Evolutionary conservation across 2,329 filamentous ascomycete species (phyloP), one percentile per base, ranked within the genome.

Genomic region (Lecanicillium sp.): DNA sequence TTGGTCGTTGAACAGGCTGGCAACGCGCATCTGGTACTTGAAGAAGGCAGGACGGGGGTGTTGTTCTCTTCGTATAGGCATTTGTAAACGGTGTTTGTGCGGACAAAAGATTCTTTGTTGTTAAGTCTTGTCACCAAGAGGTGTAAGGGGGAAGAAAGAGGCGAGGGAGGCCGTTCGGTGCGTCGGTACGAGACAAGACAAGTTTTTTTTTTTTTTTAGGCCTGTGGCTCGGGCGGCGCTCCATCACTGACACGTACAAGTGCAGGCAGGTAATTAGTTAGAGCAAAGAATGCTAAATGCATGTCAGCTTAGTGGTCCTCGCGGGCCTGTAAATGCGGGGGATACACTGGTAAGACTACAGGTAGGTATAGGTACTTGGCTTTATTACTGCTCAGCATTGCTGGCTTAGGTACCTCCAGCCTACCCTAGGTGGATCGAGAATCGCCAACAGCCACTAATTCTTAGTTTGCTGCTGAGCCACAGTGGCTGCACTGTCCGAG

Each of bases 21-120:
- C 68, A 61, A 70, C 62, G 65, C 73, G 75, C 77, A 81, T 81
- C 74, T 79, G 76, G 73, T 68, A 70, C 61, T 69, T 70, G 66
- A 75, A 74, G 60, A 73, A 73, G 58, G 71, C 72, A 56, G 71
- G 57, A 58, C 55, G 66, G 57, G 70, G 68, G 63, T 68, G 61
- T 58, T 58, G 61, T 54, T 67, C 63, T 60, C 66, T 67, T 69
- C 71, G 68, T 69, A 68, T 73, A 78, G 77, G 75, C 77, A 81
- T 81, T 80, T 64, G 73, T 64, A 52, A 57, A 51, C 48, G 54
- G 49, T 58, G 44, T 44, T 42, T 53, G 30, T 38, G 29, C 40
- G 44, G 35, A n/a, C 36, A 33, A 43, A 39, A 30, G 20, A 11
- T 14, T 49, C 14, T 17, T 49, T 21, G 19, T 45, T 20, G 45